Evolutionary conservation across 1,139 yeast genomes (phyloP).

Genomic region (Hyphopichia buzzinii): DNA sequence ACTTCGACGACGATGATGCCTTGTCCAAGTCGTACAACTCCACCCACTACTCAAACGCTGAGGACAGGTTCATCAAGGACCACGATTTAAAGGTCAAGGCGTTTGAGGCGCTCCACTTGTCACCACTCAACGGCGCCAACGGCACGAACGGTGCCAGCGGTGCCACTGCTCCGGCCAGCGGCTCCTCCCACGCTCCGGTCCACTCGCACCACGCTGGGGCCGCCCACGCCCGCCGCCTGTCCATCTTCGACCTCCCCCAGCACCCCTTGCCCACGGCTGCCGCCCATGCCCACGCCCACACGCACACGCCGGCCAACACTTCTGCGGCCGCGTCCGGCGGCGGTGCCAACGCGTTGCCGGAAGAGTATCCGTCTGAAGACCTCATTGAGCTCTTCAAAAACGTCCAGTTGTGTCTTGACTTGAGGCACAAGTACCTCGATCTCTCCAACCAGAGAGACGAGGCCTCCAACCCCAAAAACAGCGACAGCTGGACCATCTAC

Average conservation of each 20-base stretch:
- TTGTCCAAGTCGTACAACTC: constrained; percentile 35
- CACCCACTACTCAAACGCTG: constrained; percentile 65
- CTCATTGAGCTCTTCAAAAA: constrained; percentile 67
- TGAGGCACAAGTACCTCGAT: constrained; percentile 74
- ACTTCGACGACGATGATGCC: constrained; percentile 29
- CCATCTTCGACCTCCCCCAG: constrained; percentile 51
- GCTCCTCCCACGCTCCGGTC: constrained; percentile 17
- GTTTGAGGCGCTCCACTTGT: constrained; percentile 47
- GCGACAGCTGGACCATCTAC: constrained; percentile 69
- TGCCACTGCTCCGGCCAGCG: constrained; percentile 16
- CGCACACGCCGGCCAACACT: constrained; percentile 15
- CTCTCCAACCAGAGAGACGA: constrained; percentile 67
- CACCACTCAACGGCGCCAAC: constrained; percentile 11
- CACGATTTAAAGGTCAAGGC: constrained; percentile 72
- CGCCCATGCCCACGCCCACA: constrained; percentile 10
- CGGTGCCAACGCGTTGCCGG: constrained; percentile 54
- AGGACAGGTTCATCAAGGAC: constrained; percentile 64
- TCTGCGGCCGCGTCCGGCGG: constrained; percentile 14
- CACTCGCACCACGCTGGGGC: constrained; percentile 9
- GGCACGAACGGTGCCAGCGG: constrained; percentile 19
- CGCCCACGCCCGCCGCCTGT: constrained; percentile 46
- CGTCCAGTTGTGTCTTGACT: constrained; percentile 67
- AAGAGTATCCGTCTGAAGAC: constrained; percentile 69
- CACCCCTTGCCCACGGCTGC: constrained; percentile 22
- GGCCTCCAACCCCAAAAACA: constrained; percentile 79